These are phyloP conservation scores for Aspergillus fructus DNA, from an alignment of 2,329 filamentous ascomycete genomes.

Conservation along the genomic window DNA sequence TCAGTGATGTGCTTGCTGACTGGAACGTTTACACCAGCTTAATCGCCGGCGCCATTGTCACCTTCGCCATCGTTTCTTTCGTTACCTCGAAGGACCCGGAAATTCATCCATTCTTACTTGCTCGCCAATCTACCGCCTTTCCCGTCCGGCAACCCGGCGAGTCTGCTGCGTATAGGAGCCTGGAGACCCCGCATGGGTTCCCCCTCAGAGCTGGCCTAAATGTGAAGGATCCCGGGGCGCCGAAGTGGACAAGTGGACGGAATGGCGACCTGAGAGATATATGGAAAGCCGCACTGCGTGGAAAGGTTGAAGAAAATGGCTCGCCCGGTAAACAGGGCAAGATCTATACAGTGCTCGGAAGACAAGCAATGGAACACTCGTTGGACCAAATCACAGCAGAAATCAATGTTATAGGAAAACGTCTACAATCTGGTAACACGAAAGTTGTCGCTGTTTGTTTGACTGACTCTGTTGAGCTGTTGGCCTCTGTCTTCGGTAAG, in stretches of 20 bases:
- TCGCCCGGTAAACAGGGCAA: conserved; percentile 64
- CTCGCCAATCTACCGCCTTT: conserved; percentile 75
- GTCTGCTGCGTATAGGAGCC: conserved; percentile 81
- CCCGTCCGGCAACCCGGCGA: conserved; percentile 80
- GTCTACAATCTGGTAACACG: conserved; percentile 65
- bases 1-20: conserved; percentile 69
- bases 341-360: conserved; percentile 77
- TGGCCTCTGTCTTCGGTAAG: conserved; percentile 73
- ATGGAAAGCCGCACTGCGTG: conserved; percentile 73
- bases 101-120: conserved; percentile 85
- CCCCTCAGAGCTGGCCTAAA: conserved; percentile 74
- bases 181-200: conserved; percentile 81
- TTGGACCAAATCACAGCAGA: conserved; percentile 74
- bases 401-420: conserved; percentile 83
- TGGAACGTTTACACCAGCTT: conserved; percentile 81
- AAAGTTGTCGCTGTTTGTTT: conserved; percentile 85
- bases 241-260: conserved; percentile 78
- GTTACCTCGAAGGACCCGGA: conserved; percentile 77
- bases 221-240: conserved; percentile 75
- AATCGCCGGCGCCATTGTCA: conserved; percentile 65
- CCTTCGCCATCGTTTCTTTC: conserved; percentile 69
- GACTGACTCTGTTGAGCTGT: conserved; percentile 87
- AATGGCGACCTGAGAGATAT: conserved; percentile 90
- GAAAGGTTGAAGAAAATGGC: conserved; percentile 63
- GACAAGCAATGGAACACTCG: conserved; percentile 69